phyloP scores from a whole-genome alignment of 139 green algal species.

The Volvox reticuliferus region DNA sequence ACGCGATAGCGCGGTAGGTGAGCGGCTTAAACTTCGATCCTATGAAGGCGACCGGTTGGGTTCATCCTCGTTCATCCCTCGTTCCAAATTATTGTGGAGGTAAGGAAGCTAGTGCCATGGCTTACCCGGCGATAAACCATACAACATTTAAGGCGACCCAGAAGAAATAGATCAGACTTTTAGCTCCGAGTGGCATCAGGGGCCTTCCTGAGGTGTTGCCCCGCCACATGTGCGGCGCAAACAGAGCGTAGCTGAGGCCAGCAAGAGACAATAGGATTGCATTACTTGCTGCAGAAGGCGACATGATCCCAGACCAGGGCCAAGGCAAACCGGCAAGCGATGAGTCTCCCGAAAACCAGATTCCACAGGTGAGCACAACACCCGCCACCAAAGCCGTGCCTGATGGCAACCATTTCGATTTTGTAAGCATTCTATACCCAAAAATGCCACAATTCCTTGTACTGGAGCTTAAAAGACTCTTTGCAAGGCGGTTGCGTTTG shows the following conservation, averaged over 20 bases:
- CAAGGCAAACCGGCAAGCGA: neutral
- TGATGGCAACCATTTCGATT: neutral
- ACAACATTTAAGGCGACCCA: constrained; percentile 1
- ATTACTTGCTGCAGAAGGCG: neutral
- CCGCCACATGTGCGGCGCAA: neutral
- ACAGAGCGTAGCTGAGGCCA: neutral
- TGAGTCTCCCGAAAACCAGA: constrained; percentile 1
- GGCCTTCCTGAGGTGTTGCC: neutral
- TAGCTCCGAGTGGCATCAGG: neutral
- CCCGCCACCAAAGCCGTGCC: neutral
- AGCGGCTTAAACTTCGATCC: too few relatives aligned
- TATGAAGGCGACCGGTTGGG: too few relatives aligned
- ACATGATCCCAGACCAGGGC: neutral
- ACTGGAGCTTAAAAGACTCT: neutral
- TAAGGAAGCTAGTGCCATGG: too few relatives aligned
- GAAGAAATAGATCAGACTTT: neutral
- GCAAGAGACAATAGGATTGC: neutral
- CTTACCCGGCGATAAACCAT: constrained; percentile 33
- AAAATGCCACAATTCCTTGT: neutral
- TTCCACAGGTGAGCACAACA: neutral
- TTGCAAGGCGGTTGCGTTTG: neutral
- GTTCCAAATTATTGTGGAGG: too few relatives aligned
- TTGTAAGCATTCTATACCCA: neutral
- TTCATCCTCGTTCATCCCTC: too few relatives aligned
- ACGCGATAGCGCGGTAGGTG: too few relatives aligned